Conservation (phyloP, 1,284 basidiomycete species). For the Ceratobasidium sp. region DNA sequence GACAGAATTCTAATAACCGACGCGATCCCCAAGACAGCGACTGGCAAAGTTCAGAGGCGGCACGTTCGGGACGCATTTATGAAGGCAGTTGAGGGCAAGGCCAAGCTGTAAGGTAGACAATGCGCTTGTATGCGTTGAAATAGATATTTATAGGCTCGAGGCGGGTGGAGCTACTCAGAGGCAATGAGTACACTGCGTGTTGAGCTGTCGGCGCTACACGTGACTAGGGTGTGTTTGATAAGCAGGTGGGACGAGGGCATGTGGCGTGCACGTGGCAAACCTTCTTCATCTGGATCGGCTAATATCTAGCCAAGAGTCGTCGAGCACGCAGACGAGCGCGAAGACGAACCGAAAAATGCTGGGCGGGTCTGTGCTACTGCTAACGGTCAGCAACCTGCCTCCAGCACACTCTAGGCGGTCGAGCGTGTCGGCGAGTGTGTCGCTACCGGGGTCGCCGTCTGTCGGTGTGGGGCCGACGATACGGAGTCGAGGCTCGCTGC, state of each 20-base stretch:
- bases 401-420: conserved; percentile 30
- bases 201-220: conserved; percentile 1
- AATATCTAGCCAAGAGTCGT: conserved; percentile 14
- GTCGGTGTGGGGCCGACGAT: background rate
- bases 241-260: conserved; percentile 16
- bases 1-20: conserved; percentile 53
- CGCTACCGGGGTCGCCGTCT: conserved; percentile 23
- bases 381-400: conserved; percentile 15
- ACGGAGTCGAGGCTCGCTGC: conserved; percentile 40
- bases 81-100: conserved; percentile 50
- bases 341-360: conserved; percentile 4
- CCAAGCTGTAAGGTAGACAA: conserved; percentile 48
- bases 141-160: background rate
- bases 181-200: background rate
- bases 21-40: conserved; percentile 55
- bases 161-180: background rate
- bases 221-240: conserved; percentile 11
- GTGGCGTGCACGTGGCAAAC: conserved; percentile 40
- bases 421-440: conserved; percentile 28
- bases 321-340: conserved; percentile 38
- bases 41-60: conserved; percentile 55
- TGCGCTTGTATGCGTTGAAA: background rate
- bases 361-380: conserved; percentile 18
- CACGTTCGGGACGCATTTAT: conserved; percentile 54
- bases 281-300: conserved; percentile 25